A percentile compares a stretch with the other conserved stretches of the same genome.
These are phyloP conservation scores for Alternaria tenuissima DNA, from an alignment of 2,329 filamentous ascomycete species.

Conservation along the genomic window DNA sequence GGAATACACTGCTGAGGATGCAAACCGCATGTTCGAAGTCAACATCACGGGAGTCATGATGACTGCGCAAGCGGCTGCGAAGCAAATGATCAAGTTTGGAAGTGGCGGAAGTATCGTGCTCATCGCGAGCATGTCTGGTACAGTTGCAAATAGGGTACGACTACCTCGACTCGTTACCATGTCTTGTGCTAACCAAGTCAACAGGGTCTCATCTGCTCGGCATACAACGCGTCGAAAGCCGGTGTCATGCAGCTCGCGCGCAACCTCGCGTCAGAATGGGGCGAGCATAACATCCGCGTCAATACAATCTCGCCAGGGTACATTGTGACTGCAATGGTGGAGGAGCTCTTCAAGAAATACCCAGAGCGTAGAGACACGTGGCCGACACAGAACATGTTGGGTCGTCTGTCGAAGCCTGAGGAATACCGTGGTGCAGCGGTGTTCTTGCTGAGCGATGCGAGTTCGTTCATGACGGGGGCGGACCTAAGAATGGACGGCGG, in stretches of 20 bases:
- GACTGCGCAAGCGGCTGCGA: slow-evolving; percentile 69
- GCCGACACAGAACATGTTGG: slow-evolving; percentile 87
- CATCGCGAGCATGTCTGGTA: slow-evolving; percentile 70
- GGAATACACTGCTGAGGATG: slow-evolving; percentile 73
- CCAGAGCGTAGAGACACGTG: slow-evolving; percentile 73
- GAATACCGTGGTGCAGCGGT: slow-evolving; percentile 52
- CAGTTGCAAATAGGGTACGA: slow-evolving; percentile 69
- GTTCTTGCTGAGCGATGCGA: slow-evolving; percentile 52
- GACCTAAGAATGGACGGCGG: slow-evolving; percentile 53
- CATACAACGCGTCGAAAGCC: slow-evolving; percentile 80
- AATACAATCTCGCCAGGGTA: slow-evolving; percentile 85
- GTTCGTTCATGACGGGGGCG: slow-evolving; percentile 52
- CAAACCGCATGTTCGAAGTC: slow-evolving; percentile 69
- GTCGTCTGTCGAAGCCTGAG: slow-evolving; percentile 43
- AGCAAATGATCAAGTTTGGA: slow-evolving; percentile 69
- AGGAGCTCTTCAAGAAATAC: slow-evolving; percentile 76
- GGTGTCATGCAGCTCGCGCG: slow-evolving; percentile 75
- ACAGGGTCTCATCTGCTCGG: slow-evolving; percentile 70
- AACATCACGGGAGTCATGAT: slow-evolving; percentile 70
- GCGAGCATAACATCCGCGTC: slow-evolving; percentile 74
- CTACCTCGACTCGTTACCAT: neutral
- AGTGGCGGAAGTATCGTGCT: slow-evolving; percentile 68
- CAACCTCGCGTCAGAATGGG: slow-evolving; percentile 78
- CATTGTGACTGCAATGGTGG: slow-evolving; percentile 84
- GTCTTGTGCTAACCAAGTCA: slow-evolving; percentile 20